Evolutionary conservation across 805 yeast genomes (phyloP).

Genomic region (Nakazawaea laoshanensis): DNA sequence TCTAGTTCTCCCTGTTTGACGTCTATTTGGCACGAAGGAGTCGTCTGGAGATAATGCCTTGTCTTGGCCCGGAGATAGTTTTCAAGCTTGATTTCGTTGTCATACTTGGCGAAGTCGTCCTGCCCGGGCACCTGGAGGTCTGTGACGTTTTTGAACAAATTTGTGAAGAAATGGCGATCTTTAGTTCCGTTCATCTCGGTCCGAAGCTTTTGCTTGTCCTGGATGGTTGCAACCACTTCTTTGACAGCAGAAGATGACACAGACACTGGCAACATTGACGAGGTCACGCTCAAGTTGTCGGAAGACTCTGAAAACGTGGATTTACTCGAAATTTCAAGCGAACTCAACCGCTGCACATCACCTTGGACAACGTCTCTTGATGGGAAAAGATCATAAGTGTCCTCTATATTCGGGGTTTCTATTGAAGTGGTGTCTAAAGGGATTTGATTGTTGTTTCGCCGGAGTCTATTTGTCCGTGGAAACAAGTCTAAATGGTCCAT

Average conservation of each 20-base stretch:
- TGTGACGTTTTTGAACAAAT: slow-evolving; percentile 16
- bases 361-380: too few relatives aligned
- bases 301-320: too few relatives aligned
- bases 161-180: slow-evolving; percentile 14
- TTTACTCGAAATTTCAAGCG: too few relatives aligned
- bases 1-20: slow-evolving; percentile 4
- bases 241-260: slow-evolving; percentile 2
- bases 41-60: slow-evolving; percentile 6
- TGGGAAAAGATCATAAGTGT: too few relatives aligned
- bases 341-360: too few relatives aligned
- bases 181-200: slow-evolving; percentile 4
- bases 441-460: too few relatives aligned
- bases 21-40: slow-evolving; percentile 1
- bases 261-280: slow-evolving; percentile 4
- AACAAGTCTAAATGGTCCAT: too few relatives aligned
- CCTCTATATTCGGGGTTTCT: too few relatives aligned
- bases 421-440: too few relatives aligned
- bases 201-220: slow-evolving; percentile 7
- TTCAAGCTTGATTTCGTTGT: slow-evolving; percentile 17
- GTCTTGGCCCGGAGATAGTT: slow-evolving; percentile 16
- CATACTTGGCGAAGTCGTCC: slow-evolving; percentile 23
- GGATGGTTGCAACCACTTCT: background rate
- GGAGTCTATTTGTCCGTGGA: too few relatives aligned
- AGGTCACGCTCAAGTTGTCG: background rate
- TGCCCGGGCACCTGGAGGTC: background rate